These are phyloP conservation scores for Solanum pennellii DNA, from an alignment of 257 asterid species.

Conservation along the genomic window DNA sequence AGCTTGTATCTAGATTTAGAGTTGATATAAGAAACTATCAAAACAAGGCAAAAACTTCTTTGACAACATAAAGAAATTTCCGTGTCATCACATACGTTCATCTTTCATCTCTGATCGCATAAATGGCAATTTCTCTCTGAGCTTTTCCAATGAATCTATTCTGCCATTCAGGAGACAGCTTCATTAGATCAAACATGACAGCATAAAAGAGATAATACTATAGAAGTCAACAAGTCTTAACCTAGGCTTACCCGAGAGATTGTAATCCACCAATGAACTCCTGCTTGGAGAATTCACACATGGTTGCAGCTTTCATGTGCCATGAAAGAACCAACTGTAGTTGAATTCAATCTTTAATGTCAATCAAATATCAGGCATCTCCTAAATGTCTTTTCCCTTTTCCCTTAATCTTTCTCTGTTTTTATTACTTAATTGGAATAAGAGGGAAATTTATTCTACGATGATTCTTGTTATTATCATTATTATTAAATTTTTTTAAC, in stretches of 20 bases:
- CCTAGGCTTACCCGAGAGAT: slow-evolving; percentile 71
- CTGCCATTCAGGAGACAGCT: slow-evolving; percentile 34
- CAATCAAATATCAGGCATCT: background rate
- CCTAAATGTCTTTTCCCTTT: background rate
- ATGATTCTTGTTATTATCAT: background rate
- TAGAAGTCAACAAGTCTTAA: background rate
- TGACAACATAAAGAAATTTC: slow-evolving; percentile 3
- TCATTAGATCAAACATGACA: slow-evolving; percentile 1
- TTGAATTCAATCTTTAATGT: background rate
- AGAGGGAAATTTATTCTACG: background rate
- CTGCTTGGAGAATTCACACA: slow-evolving; percentile 96
- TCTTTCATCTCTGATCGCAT: slow-evolving; percentile 96
- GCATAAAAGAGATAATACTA: background rate
- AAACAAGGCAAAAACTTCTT: slow-evolving; percentile 1
- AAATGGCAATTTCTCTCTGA: slow-evolving; percentile 76
- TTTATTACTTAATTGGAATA: background rate
- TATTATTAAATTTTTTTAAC: background rate
- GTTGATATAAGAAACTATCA: background rate
- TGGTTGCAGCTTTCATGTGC: slow-evolving; percentile 98
- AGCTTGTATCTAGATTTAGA: background rate
- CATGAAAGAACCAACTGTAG: slow-evolving; percentile 47
- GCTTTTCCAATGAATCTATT: slow-evolving; percentile 85
- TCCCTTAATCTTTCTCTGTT: background rate
- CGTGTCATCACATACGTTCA: slow-evolving; percentile 63
- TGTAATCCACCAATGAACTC: slow-evolving; percentile 82